Conservation (phyloP, 1,284 basidiomycete species). For the Ustilago xerochloae region DNA sequence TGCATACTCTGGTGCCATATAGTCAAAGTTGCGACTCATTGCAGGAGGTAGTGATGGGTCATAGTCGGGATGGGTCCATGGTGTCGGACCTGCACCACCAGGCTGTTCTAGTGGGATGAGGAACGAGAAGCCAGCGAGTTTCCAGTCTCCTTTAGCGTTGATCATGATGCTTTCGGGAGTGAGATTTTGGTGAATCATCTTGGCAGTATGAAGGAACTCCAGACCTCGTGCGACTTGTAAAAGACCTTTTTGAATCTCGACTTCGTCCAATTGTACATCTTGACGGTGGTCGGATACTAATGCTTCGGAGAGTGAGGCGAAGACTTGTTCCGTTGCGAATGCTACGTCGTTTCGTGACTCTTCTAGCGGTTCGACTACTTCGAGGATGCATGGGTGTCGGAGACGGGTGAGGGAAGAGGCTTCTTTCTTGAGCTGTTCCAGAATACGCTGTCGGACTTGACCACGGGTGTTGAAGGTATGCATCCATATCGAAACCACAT, state of each 20-base stretch:
- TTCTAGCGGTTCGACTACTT: conserved; percentile 98
- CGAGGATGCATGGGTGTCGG: conserved; percentile 93
- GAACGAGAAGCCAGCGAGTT: conserved; percentile 87
- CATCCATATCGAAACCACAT: conserved; percentile 58
- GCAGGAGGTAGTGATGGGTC: conserved; percentile 83
- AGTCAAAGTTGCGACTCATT: conserved; percentile 92
- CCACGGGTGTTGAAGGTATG: conserved; percentile 52
- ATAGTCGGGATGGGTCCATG: conserved; percentile 88
- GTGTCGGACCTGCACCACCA: conserved; percentile 77
- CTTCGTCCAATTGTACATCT: conserved; percentile 63
- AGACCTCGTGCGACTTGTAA: conserved; percentile 93
- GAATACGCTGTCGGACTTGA: conserved; percentile 35
- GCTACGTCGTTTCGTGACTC: conserved; percentile 84
- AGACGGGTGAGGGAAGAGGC: conserved; percentile 85
- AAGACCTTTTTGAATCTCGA: conserved; percentile 93
- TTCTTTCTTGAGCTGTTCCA: conserved; percentile 64
- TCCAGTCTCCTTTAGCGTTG: conserved; percentile 89
- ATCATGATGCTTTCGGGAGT: conserved; percentile 73
- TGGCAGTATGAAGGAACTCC: conserved; percentile 89
- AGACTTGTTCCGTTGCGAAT: conserved; percentile 86
- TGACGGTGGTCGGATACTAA: conserved; percentile 39
- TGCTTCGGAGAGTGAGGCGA: conserved; percentile 46
- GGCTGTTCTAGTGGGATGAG: conserved; percentile 79
- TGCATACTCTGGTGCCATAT: conserved; percentile 92
- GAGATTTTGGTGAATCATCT: conserved; percentile 90